Conservation (phyloP, 2,329 filamentous ascomycete genomes). For the Dryadomyces quercus-mongolicae region DNA sequence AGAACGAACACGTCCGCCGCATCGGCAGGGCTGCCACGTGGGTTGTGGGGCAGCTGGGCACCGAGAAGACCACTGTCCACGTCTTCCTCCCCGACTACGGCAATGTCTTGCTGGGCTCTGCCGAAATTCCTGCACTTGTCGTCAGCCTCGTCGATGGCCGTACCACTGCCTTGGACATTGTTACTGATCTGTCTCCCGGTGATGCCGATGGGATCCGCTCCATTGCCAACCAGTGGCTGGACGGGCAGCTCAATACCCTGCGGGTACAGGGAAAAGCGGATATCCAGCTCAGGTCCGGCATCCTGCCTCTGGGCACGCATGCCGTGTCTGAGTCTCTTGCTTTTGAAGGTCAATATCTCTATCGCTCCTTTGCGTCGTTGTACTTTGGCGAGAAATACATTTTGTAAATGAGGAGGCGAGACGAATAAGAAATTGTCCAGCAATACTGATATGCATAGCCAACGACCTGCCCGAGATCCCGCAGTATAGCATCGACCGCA, state of each 20-base stretch:
- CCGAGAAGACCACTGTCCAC: constrained; percentile 55
- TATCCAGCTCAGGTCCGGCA: constrained; percentile 64
- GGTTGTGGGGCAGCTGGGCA: constrained; percentile 67
- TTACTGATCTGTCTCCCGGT: constrained; percentile 65
- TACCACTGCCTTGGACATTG: constrained; percentile 65
- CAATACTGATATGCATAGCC: constrained; percentile 36
- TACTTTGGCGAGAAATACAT: constrained; percentile 48
- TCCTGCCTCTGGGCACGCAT: constrained; percentile 70
- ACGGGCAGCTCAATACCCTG: constrained; percentile 61
- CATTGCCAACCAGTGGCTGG: constrained; percentile 80
- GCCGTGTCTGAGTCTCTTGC: constrained; percentile 59
- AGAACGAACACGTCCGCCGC: constrained; percentile 56
- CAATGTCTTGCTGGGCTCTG: constrained; percentile 65
- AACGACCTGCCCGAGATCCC: constrained; percentile 66
- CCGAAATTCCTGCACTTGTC: constrained; percentile 60
- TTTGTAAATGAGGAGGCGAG: constrained; percentile 19
- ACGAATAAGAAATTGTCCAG: background rate
- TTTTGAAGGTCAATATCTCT: constrained; percentile 73
- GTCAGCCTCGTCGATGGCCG: constrained; percentile 69
- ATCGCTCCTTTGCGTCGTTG: constrained; percentile 47
- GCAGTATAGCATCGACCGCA: constrained; percentile 66
- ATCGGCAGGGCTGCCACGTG: constrained; percentile 70
- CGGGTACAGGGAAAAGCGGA: constrained; percentile 62
- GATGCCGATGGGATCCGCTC: constrained; percentile 64
- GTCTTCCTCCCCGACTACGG: constrained; percentile 77